Base-by-base conservation (phyloP, 768 basidiomycete species). In the Sarcodon sp. region DNA sequence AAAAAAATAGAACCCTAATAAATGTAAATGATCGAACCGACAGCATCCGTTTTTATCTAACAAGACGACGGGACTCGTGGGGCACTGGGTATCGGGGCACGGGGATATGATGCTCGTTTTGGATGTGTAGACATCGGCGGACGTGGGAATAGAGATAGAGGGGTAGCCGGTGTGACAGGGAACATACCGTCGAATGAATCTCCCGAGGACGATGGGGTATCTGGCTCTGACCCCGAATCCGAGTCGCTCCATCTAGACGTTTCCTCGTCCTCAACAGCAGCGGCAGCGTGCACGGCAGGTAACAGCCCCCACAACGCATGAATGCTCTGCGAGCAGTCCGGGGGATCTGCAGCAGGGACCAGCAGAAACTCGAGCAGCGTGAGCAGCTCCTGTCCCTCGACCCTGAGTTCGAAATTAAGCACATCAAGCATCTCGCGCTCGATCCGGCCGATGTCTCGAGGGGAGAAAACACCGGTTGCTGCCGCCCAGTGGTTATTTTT, bases 401-500 rank as follows among this genome's bases (percentile, higher is more conserved):
- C 63, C 48, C 72, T 68, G 35, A 87, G 72, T 59, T 87, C 79
- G 55, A 83, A 87, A 60, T 85, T 79, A 52, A 87, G 73, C 35
- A 87, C 84, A 52, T 83, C 81, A 44, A 87, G 73, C 61, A 83
- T 86, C 64, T 87, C 85, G 57, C 85, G 77, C 64, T 87, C 84
- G 58, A 87, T 86, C 54, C 84, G 76, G 44, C 83, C 83, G 27
- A 86, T 75, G 56, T 87, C 85, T 35, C 84, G 76, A 61, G 84
- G 84, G 54, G 83, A 81, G 60, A 87, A 87, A 31, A 87, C 80
- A 33, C 81, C 80, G 0, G 85, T 85, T 64, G 83, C 86, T 13
- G 83, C 69, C 7, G 84, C 82, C 88, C 88, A 92, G 62, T 92
- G 88, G 45, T 85, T 72, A 65, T 92, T 92, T 72, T 92, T 92